A percentile compares a stretch with the other conserved stretches of the same genome.
Evolutionary conservation across 1,139 yeast genomes (phyloP).

Genomic region (Suhomyces kunorum): DNA sequence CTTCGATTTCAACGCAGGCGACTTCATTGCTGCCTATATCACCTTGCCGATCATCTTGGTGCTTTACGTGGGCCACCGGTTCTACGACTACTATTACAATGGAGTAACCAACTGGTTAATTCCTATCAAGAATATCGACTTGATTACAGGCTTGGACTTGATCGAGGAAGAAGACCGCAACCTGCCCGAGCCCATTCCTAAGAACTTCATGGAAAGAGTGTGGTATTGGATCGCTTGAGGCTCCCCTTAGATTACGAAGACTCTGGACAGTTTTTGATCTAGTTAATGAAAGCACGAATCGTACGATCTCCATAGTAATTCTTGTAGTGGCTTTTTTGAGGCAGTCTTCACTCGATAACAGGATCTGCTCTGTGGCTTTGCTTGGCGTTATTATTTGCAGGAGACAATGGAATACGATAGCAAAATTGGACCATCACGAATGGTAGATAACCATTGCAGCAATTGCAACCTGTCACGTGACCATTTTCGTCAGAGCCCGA

Average conservation of each 20-base stretch:
- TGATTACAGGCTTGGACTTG: constrained; percentile 47
- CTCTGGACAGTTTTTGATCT: constrained; percentile 2
- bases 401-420: too few species aligned
- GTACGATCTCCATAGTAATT: not conserved
- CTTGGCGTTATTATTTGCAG: too few species aligned
- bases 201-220: constrained; percentile 20
- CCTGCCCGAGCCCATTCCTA: constrained; percentile 23
- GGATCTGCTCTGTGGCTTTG: too few species aligned
- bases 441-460: too few species aligned
- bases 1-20: constrained; percentile 50
- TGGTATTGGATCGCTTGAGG: constrained; percentile 25
- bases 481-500: too few species aligned
- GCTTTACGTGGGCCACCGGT: constrained; percentile 47
- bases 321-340: too few species aligned
- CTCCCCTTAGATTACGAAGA: not conserved
- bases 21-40: constrained; percentile 63
- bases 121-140: constrained; percentile 47
- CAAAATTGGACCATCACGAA: too few species aligned
- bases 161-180: constrained; percentile 28
- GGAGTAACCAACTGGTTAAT: constrained; percentile 36
- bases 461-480: too few species aligned
- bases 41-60: constrained; percentile 56
- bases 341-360: too few species aligned
- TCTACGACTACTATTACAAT: constrained; percentile 29
- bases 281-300: not conserved